These are phyloP conservation scores for Poa pratensis DNA, from an alignment of 176 grass and related monocot species.

Conservation along the genomic window DNA sequence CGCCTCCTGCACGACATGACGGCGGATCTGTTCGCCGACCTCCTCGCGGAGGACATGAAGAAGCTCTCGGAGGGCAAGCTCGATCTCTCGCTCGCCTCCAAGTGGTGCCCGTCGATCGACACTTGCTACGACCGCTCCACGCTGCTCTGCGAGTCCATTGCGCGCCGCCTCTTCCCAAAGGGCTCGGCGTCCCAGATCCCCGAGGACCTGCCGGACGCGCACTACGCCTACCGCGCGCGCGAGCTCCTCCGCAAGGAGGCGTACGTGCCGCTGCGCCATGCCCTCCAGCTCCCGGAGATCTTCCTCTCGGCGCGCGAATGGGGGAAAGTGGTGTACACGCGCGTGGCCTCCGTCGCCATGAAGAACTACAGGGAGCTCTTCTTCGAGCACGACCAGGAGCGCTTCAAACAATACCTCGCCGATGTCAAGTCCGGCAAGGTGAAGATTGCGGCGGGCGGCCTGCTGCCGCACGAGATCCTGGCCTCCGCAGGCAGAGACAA, in stretches of 20 bases:
- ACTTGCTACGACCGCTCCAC: slow-evolving; percentile 67
- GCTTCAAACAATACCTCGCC: slow-evolving; percentile 57
- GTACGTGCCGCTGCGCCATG: slow-evolving; percentile 56
- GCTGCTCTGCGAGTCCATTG: slow-evolving; percentile 71
- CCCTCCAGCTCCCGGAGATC: slow-evolving; percentile 67
- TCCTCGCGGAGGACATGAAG: slow-evolving; percentile 64
- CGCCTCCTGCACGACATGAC: slow-evolving; percentile 61
- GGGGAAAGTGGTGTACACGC: slow-evolving; percentile 62
- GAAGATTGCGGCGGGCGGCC: slow-evolving; percentile 71
- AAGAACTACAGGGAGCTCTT: slow-evolving; percentile 73
- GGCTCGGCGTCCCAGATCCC: slow-evolving; percentile 44
- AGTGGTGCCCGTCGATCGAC: slow-evolving; percentile 73
- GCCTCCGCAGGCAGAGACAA: slow-evolving; percentile 13
- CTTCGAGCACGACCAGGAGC: slow-evolving; percentile 52
- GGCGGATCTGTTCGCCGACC: slow-evolving; percentile 57
- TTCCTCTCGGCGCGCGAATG: slow-evolving; percentile 62
- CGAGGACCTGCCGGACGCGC: slow-evolving; percentile 11
- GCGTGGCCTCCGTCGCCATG: slow-evolving; percentile 85
- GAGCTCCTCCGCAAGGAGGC: slow-evolving; percentile 48
- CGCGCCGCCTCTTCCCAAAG: slow-evolving; percentile 64
- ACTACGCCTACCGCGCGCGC: slow-evolving; percentile 70
- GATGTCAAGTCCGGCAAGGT: slow-evolving; percentile 61
- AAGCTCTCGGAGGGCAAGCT: slow-evolving; percentile 47
- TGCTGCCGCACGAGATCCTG: slow-evolving; percentile 75
- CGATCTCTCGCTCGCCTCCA: slow-evolving; percentile 64